phyloP scores from a whole-genome alignment of 805 yeast genomes.

The Sugiyamaella valdiviana region DNA sequence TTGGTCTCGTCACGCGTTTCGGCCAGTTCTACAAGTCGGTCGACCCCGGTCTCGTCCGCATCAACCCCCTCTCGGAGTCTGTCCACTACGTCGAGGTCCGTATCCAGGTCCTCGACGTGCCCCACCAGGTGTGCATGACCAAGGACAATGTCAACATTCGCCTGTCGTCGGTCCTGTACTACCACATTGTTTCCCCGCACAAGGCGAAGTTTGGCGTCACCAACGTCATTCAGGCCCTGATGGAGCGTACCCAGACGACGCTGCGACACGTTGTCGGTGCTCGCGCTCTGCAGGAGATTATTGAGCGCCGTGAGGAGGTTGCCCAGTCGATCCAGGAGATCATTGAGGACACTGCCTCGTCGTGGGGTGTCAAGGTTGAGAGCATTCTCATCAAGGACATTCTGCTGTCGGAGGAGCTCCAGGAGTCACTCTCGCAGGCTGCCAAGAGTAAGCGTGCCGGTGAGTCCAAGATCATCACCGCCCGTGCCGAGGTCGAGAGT shows the following conservation, averaged over 20 bases:
- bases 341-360: slow-evolving; percentile 53
- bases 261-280: slow-evolving; percentile 67
- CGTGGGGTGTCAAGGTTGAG: slow-evolving; percentile 69
- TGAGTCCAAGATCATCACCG: slow-evolving; percentile 68
- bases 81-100: slow-evolving; percentile 47
- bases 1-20: slow-evolving; percentile 59
- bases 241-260: slow-evolving; percentile 67
- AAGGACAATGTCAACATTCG: slow-evolving; percentile 58
- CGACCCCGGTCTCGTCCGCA: slow-evolving; percentile 62
- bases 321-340: slow-evolving; percentile 58
- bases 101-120: slow-evolving; percentile 56
- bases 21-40: slow-evolving; percentile 60
- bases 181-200: slow-evolving; percentile 61
- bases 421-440: slow-evolving; percentile 60
- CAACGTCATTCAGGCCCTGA: slow-evolving; percentile 48
- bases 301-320: slow-evolving; percentile 65
- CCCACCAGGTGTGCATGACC: slow-evolving; percentile 65
- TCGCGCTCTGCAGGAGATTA: slow-evolving; percentile 59
- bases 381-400: slow-evolving; percentile 64
- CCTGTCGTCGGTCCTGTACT: slow-evolving; percentile 62
- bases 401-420: slow-evolving; percentile 47
- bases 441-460: slow-evolving; percentile 73
- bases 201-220: slow-evolving; percentile 55
- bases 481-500: slow-evolving; percentile 68
- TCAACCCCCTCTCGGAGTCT: slow-evolving; percentile 59